Conservation (phyloP, 345 rosid species). For the Dovyalis caffra region DNA sequence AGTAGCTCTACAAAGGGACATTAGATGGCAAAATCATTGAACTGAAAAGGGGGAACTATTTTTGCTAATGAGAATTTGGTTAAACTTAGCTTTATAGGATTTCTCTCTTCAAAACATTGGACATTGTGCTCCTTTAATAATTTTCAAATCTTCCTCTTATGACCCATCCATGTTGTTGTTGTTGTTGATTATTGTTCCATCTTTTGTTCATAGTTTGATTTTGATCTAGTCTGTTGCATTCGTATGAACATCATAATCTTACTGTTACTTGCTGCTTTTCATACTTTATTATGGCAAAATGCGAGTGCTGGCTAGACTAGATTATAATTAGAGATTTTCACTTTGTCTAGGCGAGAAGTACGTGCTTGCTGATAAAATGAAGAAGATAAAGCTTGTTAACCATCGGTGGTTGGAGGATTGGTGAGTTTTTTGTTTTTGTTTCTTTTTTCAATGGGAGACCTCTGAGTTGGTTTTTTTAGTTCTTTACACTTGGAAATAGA, state of each 20-base stretch:
- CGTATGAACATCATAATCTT: not conserved
- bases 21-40: not conserved
- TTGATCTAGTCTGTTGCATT: not conserved
- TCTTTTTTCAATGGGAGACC: not conserved
- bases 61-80: not conserved
- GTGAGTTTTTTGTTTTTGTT: constrained; percentile 34
- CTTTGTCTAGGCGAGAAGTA: constrained; percentile 76
- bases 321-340: not conserved
- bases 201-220: not conserved
- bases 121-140: not conserved
- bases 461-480: not conserved
- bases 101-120: not conserved
- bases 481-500: not conserved
- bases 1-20: not conserved
- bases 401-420: constrained; percentile 94
- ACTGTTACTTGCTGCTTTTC: not conserved
- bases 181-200: not conserved
- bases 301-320: not conserved
- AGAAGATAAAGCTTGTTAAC: constrained; percentile 76
- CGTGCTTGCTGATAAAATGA: constrained; percentile 76
- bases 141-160: not conserved
- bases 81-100: not conserved
- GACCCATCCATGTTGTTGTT: too few relatives aligned
- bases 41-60: not conserved
- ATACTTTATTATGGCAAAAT: not conserved